These are phyloP conservation scores for Ophiostoma novo-ulmi DNA, from an alignment of 2,329 filamentous ascomycete species.

Conservation along the genomic window DNA sequence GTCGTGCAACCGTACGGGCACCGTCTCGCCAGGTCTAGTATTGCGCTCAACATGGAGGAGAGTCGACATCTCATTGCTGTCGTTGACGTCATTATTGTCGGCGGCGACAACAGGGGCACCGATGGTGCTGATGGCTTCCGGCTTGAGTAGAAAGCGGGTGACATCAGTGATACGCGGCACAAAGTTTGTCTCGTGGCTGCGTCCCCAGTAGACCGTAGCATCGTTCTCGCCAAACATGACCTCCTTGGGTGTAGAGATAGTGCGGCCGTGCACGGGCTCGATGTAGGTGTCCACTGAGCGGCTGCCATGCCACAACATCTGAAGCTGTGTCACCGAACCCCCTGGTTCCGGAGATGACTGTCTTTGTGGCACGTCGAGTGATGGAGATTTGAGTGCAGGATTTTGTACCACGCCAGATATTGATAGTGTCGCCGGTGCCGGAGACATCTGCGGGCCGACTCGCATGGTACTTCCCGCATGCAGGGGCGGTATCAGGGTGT, in stretches of 20 bases:
- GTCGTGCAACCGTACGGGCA: slow-evolving; percentile 2
- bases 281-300: slow-evolving; percentile 8
- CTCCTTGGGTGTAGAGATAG: slow-evolving; percentile 10
- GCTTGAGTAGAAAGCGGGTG: background rate
- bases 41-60: background rate
- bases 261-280: slow-evolving; percentile 13
- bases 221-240: slow-evolving; percentile 13
- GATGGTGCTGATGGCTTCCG: slow-evolving; percentile 3
- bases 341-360: background rate
- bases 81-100: background rate
- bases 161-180: slow-evolving; percentile 12
- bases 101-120: background rate
- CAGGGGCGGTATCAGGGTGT: background rate
- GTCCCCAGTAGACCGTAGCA: slow-evolving; percentile 11
- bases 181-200: slow-evolving; percentile 14
- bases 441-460: background rate
- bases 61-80: background rate
- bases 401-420: background rate
- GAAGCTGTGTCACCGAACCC: background rate
- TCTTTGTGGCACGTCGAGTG: background rate
- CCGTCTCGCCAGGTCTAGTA: slow-evolving; percentile 9
- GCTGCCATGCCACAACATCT: slow-evolving; percentile 12
- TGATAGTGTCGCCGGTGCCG: background rate
- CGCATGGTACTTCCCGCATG: background rate
- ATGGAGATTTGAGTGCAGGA: background rate